phyloP scores from a whole-genome alignment of 2,329 filamentous ascomycete genomes.

The Rachicladosporium sp. region DNA sequence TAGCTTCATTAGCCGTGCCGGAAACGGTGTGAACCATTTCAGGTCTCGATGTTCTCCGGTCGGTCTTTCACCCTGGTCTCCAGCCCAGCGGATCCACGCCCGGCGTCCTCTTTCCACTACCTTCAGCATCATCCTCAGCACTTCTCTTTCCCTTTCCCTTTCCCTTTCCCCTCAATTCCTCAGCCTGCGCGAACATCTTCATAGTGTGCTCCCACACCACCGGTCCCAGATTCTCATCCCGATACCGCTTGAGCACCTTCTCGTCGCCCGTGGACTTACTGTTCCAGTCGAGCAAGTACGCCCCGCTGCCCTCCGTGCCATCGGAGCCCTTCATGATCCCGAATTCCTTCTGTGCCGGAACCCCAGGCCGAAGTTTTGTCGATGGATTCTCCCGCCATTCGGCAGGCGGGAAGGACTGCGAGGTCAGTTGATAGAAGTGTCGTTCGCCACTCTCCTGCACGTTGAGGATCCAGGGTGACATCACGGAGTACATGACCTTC shows the following conservation, averaged over 20 bases:
- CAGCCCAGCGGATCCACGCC: constrained; percentile 17
- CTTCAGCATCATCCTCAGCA: constrained; percentile 15
- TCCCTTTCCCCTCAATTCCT: constrained; percentile 12
- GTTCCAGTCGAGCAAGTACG: constrained; percentile 28
- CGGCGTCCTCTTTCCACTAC: constrained; percentile 9
- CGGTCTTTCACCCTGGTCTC: constrained; percentile 12
- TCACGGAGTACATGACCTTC: constrained; percentile 24
- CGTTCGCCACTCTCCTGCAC: constrained; percentile 33
- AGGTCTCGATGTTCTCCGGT: too few species aligned
- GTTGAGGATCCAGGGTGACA: constrained; percentile 27
- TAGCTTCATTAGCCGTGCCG: too few species aligned
- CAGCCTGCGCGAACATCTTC: constrained; percentile 20
- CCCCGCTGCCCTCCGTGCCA: constrained; percentile 22
- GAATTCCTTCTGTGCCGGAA: constrained; percentile 18
- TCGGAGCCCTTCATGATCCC: constrained; percentile 19
- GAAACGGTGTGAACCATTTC: too few species aligned
- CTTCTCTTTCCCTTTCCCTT: constrained; percentile 16
- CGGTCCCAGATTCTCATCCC: constrained; percentile 18
- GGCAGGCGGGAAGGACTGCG: constrained; percentile 21
- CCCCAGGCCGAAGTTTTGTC: too few species aligned
- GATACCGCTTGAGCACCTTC: constrained; percentile 19
- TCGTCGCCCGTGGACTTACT: constrained; percentile 24
- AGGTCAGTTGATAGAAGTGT: constrained; percentile 31
- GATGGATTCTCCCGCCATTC: neutral
- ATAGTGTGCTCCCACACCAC: constrained; percentile 27